Percentiles rank a stretch among this genome's conserved stretches.
These are phyloP conservation scores for Hamamelis virginiana DNA, from an alignment of 164 flowering plant species.

Conservation along the genomic window DNA sequence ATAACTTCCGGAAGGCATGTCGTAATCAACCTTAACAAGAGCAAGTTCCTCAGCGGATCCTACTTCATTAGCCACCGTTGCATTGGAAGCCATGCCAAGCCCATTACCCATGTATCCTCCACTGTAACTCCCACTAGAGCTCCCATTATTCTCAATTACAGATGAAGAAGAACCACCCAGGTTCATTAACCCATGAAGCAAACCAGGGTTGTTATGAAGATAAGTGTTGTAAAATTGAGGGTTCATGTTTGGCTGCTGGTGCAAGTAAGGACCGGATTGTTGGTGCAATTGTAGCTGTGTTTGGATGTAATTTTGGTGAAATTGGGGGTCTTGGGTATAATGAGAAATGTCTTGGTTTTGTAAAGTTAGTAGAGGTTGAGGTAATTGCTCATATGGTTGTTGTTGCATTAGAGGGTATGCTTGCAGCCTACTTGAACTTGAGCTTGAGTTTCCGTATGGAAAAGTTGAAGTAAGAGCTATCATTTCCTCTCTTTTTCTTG, in stretches of 20 bases:
- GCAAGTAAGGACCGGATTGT: conserved; percentile 19
- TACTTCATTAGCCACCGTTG: conserved; percentile 18
- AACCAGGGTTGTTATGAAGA: conserved; percentile 39
- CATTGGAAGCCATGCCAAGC: conserved; percentile 28
- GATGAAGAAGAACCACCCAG: conserved; percentile 34
- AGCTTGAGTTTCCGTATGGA: conserved; percentile 29
- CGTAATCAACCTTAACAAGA: conserved; percentile 64
- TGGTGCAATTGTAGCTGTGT: conserved; percentile 56
- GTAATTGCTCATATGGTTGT: conserved; percentile 25
- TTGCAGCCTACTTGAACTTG: conserved; percentile 24
- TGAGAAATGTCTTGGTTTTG: conserved; percentile 44
- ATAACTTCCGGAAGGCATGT: conserved; percentile 45
- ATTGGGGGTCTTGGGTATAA: conserved; percentile 36
- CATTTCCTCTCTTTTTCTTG: conserved; percentile 61
- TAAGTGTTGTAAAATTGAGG: conserved; percentile 36
- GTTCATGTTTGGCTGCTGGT: conserved; percentile 17
- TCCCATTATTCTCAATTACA: conserved; percentile 32
- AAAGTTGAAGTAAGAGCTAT: conserved; percentile 43
- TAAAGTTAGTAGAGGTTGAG: conserved; percentile 47
- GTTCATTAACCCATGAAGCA: conserved; percentile 45
- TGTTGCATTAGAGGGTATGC: conserved; percentile 51
- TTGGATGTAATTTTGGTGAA: conserved; percentile 39
- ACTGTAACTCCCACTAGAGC: conserved; percentile 39
- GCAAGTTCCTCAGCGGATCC: conserved; percentile 34
- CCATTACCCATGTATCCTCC: conserved; percentile 38